These are phyloP conservation scores for Halophytophthora polymorphica DNA, from an alignment of 352 stramenopile species.

Conservation along the genomic window DNA sequence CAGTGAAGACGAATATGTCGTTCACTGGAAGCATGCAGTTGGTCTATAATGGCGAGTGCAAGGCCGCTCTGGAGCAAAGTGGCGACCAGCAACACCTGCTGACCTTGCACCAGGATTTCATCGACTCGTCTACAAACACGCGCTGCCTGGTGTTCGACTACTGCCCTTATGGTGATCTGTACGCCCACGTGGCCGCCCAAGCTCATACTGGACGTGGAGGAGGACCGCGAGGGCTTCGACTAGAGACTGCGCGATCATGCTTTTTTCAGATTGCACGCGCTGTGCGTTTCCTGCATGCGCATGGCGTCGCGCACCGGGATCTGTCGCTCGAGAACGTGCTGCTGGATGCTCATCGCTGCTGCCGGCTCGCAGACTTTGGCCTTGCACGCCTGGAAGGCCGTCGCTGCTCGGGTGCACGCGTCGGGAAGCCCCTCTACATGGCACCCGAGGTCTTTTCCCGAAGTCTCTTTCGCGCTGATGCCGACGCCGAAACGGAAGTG, in stretches of 20 bases:
- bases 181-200: constrained; percentile 26
- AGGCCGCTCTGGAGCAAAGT: background rate
- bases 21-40: constrained; percentile 31
- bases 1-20: constrained; percentile 2
- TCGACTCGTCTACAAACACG: constrained; percentile 36
- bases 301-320: constrained; percentile 59
- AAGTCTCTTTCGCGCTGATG: constrained; percentile 2
- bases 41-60: constrained; percentile 11
- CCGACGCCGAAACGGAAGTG: background rate
- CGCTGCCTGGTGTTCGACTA: constrained; percentile 65
- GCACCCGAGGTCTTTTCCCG: constrained; percentile 50
- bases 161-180: constrained; percentile 59
- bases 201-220: background rate
- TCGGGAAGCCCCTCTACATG: constrained; percentile 70
- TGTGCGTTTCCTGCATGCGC: constrained; percentile 46
- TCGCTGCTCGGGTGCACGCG: constrained; percentile 30
- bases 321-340: constrained; percentile 70
- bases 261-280: constrained; percentile 53
- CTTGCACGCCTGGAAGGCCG: constrained; percentile 38
- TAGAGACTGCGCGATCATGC: constrained; percentile 26
- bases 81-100: constrained; percentile 32
- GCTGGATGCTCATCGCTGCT: constrained; percentile 38
- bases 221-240: constrained; percentile 8
- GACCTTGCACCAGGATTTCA: constrained; percentile 49
- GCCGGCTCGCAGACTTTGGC: constrained; percentile 55